Percentiles rank a stretch among this genome's conserved stretches.
phyloP scores from a whole-genome alignment of 192 early-diverging fungal genomes.

The Lobosporangium transversale region DNA sequence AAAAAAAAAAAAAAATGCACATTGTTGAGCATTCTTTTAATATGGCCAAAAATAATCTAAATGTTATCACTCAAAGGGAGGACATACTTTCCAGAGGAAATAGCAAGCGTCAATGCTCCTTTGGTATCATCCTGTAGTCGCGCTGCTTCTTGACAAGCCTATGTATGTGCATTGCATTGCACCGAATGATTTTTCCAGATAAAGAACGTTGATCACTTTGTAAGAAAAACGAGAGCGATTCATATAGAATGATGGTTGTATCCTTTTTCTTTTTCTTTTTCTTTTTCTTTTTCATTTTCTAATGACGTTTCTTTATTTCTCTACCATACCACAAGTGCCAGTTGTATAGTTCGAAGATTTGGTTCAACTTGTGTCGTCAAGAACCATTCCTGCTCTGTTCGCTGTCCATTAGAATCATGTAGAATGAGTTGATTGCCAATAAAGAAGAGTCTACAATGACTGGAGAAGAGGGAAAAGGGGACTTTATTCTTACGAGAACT shows the following conservation, averaged over 20 bases:
- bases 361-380: conserved; percentile 38
- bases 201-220: too few species aligned
- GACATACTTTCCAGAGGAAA: conserved; percentile 40
- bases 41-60: background rate
- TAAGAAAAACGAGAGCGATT: too few species aligned
- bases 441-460: too few species aligned
- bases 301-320: too few species aligned
- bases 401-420: conserved; percentile 1
- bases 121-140: conserved; percentile 45
- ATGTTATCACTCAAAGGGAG: background rate
- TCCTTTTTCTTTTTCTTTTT: too few species aligned
- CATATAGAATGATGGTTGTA: too few species aligned
- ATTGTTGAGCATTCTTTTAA: too few species aligned
- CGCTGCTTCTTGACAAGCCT: conserved; percentile 47
- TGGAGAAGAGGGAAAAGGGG: too few species aligned
- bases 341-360: conserved; percentile 32
- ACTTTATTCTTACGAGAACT: conserved; percentile 16
- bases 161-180: background rate
- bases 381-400: conserved; percentile 51
- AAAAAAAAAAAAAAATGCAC: background rate
- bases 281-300: too few species aligned
- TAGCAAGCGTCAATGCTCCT: conserved; percentile 37
- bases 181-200: too few species aligned
- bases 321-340: conserved; percentile 35
- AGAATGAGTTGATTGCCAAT: too few species aligned